Evolutionary conservation across 129 eudicot genomes (phyloP), one percentile per base, ranked within the genome.

Genomic region (Flaveria linearis): DNA sequence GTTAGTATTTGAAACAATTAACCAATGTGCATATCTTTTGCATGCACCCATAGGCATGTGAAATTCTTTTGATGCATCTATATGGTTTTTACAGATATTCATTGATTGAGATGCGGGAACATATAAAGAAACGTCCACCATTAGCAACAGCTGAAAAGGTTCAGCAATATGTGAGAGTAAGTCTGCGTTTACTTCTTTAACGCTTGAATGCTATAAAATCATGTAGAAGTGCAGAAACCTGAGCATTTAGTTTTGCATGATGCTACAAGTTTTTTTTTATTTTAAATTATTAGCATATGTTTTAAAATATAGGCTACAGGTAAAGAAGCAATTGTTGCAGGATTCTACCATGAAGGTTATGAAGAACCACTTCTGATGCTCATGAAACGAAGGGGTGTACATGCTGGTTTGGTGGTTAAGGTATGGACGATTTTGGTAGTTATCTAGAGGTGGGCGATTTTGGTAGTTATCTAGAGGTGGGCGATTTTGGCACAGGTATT

Each of bases 51-150:
- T 63, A 63, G 69, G 23, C 33, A 67, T 23, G 56, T 41, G 57
- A 18, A 76, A 12, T 23, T 53, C 53, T 55, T 68, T 11, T 26
- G 63, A 43, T 55, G 64, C 65, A 16, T 76, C 28, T 36, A 14
- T 75, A 41, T 17, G 78, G 64, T 49, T 72, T 78, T 22, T 63
- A 62, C 86, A 94, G 99, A 70, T 86, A 95, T 77, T 95, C 97
- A 4, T 69, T 95, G 82, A 74, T 87, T 87, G 96, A 90, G 82
- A 74, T 95, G 89, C 80, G 99, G 77, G 99, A 95, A 82, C 99
- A 95, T 76, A 95, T 95, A 81, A 95, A 95, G 89, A 95, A 95
- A 83, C 99, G 99, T 28, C 99, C 99, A 80, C 97, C 99, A 14
- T 75, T 91, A 67, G 99, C 99, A 55, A 91, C 99, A 73, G 43